phyloP scores from a whole-genome alignment of 441 rosid species.

The Arabidopsis hybrid region DNA sequence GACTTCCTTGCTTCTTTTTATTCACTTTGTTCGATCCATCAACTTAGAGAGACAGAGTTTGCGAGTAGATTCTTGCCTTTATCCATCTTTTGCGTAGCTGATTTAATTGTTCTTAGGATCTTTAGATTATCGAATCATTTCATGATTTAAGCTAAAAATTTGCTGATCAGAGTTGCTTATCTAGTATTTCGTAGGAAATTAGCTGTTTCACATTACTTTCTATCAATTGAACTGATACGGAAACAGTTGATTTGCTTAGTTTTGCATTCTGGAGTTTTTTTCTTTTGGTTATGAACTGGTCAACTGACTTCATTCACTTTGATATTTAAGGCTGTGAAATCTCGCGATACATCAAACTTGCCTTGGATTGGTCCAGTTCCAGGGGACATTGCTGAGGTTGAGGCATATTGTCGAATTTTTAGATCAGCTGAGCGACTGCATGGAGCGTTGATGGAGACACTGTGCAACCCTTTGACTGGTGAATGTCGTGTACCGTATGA shows the following conservation, averaged over 20 bases:
- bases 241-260: neutral
- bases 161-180: constrained; percentile 21
- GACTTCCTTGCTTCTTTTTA: neutral
- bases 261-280: neutral
- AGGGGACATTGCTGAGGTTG: constrained; percentile 98
- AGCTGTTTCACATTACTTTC: constrained; percentile 21
- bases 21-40: constrained; percentile 41
- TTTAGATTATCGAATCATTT: constrained; percentile 9
- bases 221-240: neutral
- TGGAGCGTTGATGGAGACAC: constrained; percentile 86
- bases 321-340: constrained; percentile 53
- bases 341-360: constrained; percentile 67
- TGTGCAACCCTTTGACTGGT: constrained; percentile 96
- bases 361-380: constrained; percentile 96
- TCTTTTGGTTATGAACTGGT: constrained; percentile 10
- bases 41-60: constrained; percentile 20
- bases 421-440: constrained; percentile 90
- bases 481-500: constrained; percentile 86
- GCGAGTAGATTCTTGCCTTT: neutral
- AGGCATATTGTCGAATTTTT: constrained; percentile 95
- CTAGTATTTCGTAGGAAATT: neutral
- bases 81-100: constrained; percentile 17
- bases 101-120: neutral
- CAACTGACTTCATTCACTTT: constrained; percentile 47
- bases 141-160: neutral